Conservation (phyloP, 805 yeast species). For the Candida ortonii region DNA sequence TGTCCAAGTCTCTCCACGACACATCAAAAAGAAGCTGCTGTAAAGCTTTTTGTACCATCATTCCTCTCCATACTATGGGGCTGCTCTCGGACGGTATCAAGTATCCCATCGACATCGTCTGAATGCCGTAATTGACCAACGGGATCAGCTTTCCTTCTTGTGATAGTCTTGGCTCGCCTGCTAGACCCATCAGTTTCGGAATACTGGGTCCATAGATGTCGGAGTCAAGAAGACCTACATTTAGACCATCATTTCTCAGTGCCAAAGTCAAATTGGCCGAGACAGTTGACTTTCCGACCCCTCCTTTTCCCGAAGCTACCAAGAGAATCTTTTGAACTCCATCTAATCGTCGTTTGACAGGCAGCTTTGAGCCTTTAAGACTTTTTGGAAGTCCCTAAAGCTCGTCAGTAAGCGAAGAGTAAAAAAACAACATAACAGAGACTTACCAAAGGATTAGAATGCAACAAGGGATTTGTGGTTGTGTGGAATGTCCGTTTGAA, state of each 20-base stretch:
- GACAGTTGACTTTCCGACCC: constrained; percentile 79
- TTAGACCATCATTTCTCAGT: constrained; percentile 48
- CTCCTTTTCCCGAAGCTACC: constrained; percentile 77
- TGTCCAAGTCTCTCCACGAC: constrained; percentile 65
- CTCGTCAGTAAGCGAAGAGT: constrained; percentile 1
- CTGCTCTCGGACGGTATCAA: constrained; percentile 61
- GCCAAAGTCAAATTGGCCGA: constrained; percentile 67
- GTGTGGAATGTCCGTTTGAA: constrained; percentile 9
- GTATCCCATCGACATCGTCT: constrained; percentile 89
- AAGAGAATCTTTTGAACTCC: constrained; percentile 61
- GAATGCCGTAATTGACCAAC: constrained; percentile 66
- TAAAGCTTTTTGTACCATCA: constrained; percentile 82
- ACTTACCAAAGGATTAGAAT: constrained; percentile 56
- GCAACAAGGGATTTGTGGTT: constrained; percentile 21
- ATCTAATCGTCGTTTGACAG: constrained; percentile 52
- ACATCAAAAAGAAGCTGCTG: constrained; percentile 84
- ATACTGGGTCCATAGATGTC: constrained; percentile 85
- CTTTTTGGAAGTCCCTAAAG: constrained; percentile 43
- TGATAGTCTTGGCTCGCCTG: constrained; percentile 64
- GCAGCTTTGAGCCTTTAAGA: constrained; percentile 45
- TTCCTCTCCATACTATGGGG: constrained; percentile 82
- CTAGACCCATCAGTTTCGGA: constrained; percentile 65
- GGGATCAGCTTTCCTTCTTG: constrained; percentile 59
- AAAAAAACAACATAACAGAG: neutral
- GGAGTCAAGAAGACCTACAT: constrained; percentile 71